Evolutionary conservation across 805 yeast species (phyloP), one percentile per base, ranked within the genome.

Genomic region (Lachancea thermotolerans): DNA sequence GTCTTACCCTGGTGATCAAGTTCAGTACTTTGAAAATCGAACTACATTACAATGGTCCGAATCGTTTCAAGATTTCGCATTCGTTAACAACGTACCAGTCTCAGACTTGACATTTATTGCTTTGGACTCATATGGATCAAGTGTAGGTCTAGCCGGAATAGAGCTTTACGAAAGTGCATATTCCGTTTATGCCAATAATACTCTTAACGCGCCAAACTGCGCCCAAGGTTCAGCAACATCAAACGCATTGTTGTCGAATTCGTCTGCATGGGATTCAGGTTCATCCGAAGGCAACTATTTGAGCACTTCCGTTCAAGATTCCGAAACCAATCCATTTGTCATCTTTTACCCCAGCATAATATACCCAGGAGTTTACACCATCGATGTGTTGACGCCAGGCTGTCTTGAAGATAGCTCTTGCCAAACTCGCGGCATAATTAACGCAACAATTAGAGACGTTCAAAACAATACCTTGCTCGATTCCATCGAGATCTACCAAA

Each of bases 331-430:
- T 2, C 67, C 75, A 6, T 58, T 58, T n/a, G 63, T 66, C 9
- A 69, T 73, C 1, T 81, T 82, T 57, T 71, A 73, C 46, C 87
- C 96, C 9, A 82, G 82, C 52, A 76, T 88, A 15, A 70, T 84
- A 0, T 74, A 78, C 50, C 71, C 86, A 0, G 97, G 97, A 9
- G 71, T 79, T 48, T 93, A 88, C 62, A 70, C 86, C 0, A 71
- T 93, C 18, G 68, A 78, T 42, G 55, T 90, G 41, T 82, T 78
- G 55, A 93, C 99, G 0, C 96, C 96, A 0, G 98, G 98, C 0
- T 93, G 99, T 67, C 43, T 62, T 1, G 60, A 54, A 3, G 95
- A 85, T 59, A 64, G 68, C 41, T 74, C 93, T 0, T 93, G 99
- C 65, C 53, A 60, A 17, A 47, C 67, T 16, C 75, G 99, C 59